Base-by-base conservation (phyloP, 345 rosid genomes). In the Excoecaria agallocha region DNA sequence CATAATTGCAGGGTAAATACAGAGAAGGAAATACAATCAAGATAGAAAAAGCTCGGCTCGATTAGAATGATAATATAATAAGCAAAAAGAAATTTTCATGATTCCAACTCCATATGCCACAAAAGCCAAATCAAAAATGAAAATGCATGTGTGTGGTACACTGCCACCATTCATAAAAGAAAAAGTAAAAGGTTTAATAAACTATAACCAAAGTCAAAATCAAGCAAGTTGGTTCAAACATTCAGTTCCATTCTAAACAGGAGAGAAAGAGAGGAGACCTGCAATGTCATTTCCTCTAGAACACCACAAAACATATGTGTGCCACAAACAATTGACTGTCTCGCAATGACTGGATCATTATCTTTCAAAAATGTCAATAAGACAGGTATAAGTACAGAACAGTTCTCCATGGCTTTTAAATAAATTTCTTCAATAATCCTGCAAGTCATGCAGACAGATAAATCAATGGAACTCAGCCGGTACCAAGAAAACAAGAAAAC, bases 341-440 rank as follows among this genome's bases (percentile, higher is more conserved):
- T 83, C 20, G 89, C 92, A 84, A 95, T 88, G 78, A 55, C 12
- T 4, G 84, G 78, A 76, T 89, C 93, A 56, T 68, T 73, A 76
- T 95, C 99, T 85, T 79, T 87, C 71, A 86, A 75, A 75, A 84
- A 86, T 38, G 79, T 82, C 82, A 95, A 75, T 70, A 93, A 74
- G 62, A 91, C 90, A 39, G 88, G 88, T 46, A 90, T 69, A 19
- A 91, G 82, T 69, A 81, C 71, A 74, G 83, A 69, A 56, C 87
- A 91, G 72, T 83, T 84, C 69, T 91, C 96, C 83, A 88, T 78
- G 58, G 84, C 88, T 85, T 81, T 90, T 78, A 87, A 79, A 51
- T 93, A 88, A 78, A 90, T 78, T 72, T 90, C 96, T 82, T 87
- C 96, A 76, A 95, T 85, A 68, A 86, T 80, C 98, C 99, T 95